Evolutionary conservation across 306 rosid genomes (phyloP), one percentile per base, ranked within the genome.

Genomic region (Castanopsis chinensis): DNA sequence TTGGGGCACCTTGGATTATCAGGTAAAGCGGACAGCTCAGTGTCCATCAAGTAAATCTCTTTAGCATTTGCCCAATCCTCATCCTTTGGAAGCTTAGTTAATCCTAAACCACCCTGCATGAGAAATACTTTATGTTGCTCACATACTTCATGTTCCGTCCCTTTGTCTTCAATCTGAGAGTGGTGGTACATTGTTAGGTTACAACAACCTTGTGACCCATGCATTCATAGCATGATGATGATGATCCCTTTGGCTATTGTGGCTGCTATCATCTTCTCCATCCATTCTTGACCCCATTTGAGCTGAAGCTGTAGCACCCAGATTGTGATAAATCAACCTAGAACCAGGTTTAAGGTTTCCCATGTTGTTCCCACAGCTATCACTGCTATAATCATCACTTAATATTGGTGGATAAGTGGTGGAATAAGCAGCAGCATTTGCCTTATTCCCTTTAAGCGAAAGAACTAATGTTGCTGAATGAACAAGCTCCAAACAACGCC

Each of bases 311-410:
- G 72, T 72, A 0, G 92, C 98, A 9, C 97, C 98, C 5, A 95
- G 97, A 84, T 95, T 93, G 25, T 93, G 92, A 84, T 93, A 95
- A n/a, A n/a, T n/a, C n/a, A n/a, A n/a, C n/a, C n/a, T 75, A 92
- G 97, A 87, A 51, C 91, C 99, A 70, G 91, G 60, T 74, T 91
- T 92, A 9, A 87, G 85, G 55, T 88, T 92, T 14, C 76, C 83
- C 35, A 84, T 88, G 63, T 85, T 89, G 86, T 77, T 68, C 77
- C 89, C 80, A 2, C 83, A 76, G 69, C 85, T 82, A 27, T 79
- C 76, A 63, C 80, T 86, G 64, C 82, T 84, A 18, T 89, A 90
- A 23, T 87, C 96, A 20, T 91, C 96, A 55, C 74, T 90, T 87
- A 91, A n/a, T n/a, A n/a, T 84, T 0, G 91, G 90, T 4, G 87